Percentiles rank a stretch among this genome's conserved stretches.
Conservation (phyloP, 2,329 filamentous ascomycete species). For the Trichoderma sp. region DNA sequence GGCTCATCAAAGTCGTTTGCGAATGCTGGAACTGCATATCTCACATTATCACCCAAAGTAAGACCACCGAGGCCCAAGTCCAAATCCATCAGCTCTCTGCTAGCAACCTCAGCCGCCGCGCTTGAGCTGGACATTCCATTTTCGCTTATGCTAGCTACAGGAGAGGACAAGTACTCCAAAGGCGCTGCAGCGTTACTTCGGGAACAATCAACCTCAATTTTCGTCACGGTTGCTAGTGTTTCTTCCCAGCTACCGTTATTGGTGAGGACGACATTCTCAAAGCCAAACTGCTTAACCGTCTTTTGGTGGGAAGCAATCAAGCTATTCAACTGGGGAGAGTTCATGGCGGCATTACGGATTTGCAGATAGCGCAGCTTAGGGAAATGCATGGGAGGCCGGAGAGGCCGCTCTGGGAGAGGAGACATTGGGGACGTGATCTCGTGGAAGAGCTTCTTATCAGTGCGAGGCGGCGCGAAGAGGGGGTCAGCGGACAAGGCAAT, state of each 20-base stretch:
- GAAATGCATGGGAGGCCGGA: conserved; percentile 65
- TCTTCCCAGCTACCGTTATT: conserved; percentile 77
- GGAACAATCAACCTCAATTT: conserved; percentile 48
- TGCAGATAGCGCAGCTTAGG: conserved; percentile 68
- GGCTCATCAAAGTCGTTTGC: conserved; percentile 43
- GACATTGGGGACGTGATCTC: conserved; percentile 69
- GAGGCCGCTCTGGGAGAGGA: conserved; percentile 57
- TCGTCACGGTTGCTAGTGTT: conserved; percentile 69
- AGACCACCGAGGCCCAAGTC: conserved; percentile 47
- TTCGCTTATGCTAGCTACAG: conserved; percentile 41
- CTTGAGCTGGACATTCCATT: conserved; percentile 53
- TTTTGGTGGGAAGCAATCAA: conserved; percentile 70
- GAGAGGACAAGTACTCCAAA: conserved; percentile 38
- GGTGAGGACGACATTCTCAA: conserved; percentile 73
- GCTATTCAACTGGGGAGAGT: conserved; percentile 68
- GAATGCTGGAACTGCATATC: conserved; percentile 39
- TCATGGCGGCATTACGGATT: conserved; percentile 73
- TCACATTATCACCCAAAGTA: conserved; percentile 43
- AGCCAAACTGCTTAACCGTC: conserved; percentile 76
- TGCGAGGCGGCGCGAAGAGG: conserved; percentile 62
- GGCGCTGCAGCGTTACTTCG: conserved; percentile 37
- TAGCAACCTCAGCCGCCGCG: conserved; percentile 59
- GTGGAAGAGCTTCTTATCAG: conserved; percentile 62
- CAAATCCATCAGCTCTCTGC: conserved; percentile 50
- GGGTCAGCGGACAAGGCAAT: conserved; percentile 71